Evolutionary conservation across 2,329 filamentous ascomycete species (phyloP), one percentile per base, ranked within the genome.

Genomic region (Penicillium brasilianum): DNA sequence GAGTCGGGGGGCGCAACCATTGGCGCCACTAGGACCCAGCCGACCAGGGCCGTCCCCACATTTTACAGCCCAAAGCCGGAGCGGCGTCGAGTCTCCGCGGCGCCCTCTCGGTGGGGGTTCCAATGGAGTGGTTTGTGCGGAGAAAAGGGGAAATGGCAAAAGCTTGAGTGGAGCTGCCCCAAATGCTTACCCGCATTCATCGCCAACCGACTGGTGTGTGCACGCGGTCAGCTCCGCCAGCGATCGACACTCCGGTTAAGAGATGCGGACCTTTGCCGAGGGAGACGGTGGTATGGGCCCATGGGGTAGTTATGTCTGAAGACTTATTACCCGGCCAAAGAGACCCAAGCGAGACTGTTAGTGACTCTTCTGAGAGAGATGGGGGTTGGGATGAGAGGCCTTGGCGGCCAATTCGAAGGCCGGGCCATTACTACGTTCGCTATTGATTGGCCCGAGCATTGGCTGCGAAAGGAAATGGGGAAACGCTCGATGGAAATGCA

Each of bases 121-220:
- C 53, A 55, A 55, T 56, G 25, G 46, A 59, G 41, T 54, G 36
- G 32, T 50, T 48, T 16, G 49, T 57, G 64, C 20, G 53, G 59
- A 60, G 51, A 28, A 28, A 1, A 7, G 22, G 14, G 1, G 10
- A 28, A 30, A n/a, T 58, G 66, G 69, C 63, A 61, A 66, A 60
- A 61, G 62, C 64, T 65, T 63, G 66, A 58, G 64, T 68, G 62
- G 64, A 62, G 58, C 16, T n/a, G 8, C 14, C 44, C 57, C 32
- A 11, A 22, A 30, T 36, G 50, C 55, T 71, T 22, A 44, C 59
- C 1, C 65, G 30, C 28, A 50, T 50, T 34, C 48, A 50, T 50
- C 30, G 11, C 30, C 43, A 13, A 14, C 43, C 43, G 11, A 25
- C 41, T 25, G 13, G 22, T 2, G 44, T 30, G 22, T 28, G 39